phyloP scores from a whole-genome alignment of 1,284 basidiomycete genomes.

The Ceratobasidium sp. region DNA sequence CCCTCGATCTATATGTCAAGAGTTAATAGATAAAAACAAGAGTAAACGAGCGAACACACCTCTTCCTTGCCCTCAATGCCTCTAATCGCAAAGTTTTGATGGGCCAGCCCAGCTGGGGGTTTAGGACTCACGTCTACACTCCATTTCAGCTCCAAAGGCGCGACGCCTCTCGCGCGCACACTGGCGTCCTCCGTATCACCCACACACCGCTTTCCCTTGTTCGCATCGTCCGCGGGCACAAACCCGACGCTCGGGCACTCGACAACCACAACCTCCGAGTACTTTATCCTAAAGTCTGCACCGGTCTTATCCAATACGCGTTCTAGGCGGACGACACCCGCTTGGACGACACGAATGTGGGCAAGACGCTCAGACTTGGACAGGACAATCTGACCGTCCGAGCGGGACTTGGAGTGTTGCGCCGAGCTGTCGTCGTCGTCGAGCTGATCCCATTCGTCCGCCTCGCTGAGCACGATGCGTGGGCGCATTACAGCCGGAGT shows the following conservation, averaged over 20 bases:
- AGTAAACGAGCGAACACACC: constrained; percentile 42
- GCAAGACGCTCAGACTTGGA: constrained; percentile 75
- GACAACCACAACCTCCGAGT: constrained; percentile 74
- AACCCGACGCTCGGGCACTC: constrained; percentile 83
- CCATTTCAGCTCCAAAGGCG: constrained; percentile 80
- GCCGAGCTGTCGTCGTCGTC: constrained; percentile 64
- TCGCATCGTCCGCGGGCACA: constrained; percentile 55
- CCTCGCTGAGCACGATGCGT: constrained; percentile 46
- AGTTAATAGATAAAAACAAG: constrained; percentile 8
- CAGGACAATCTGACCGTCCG: constrained; percentile 52
- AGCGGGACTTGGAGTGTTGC: constrained; percentile 56
- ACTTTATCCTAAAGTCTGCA: constrained; percentile 66
- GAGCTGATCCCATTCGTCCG: constrained; percentile 48
- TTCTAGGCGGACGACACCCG: constrained; percentile 75
- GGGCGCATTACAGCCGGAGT: constrained; percentile 6
- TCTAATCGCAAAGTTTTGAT: constrained; percentile 77
- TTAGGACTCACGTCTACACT: constrained; percentile 59
- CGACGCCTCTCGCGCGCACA: constrained; percentile 77
- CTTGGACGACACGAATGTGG: constrained; percentile 72
- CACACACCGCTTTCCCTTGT: constrained; percentile 67
- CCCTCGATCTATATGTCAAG: constrained; percentile 45
- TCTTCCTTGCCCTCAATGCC: constrained; percentile 70
- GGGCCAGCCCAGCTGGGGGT: constrained; percentile 57
- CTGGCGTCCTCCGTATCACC: constrained; percentile 69
- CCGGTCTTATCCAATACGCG: constrained; percentile 73